Base-by-base conservation (phyloP, 345 rosid species). In the Rhizophora apiculata region DNA sequence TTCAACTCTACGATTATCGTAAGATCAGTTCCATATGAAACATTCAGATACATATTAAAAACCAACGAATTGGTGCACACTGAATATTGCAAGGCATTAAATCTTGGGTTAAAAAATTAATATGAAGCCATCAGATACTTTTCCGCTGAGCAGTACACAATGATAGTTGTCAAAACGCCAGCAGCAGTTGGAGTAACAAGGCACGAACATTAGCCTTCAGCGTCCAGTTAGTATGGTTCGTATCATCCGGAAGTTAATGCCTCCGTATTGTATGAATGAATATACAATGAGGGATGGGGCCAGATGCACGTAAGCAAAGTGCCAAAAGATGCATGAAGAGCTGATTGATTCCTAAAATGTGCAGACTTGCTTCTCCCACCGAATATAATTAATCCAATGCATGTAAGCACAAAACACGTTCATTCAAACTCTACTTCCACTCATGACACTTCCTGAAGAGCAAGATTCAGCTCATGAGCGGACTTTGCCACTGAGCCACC, bases 401-500 rank as follows among this genome's bases (percentile, higher is more conserved):
- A 62, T 21, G 63, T 27, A 37, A 63, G 48, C 68, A 59, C 73
- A 65, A 64, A 54, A 63, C 36, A 51, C 18, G 49, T 64, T 63
- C 22, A 49, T 70, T 67, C 19, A 19, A 74, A 70, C 64, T n/a
- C 60, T 74, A 21, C 18, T 22, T 48, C 29, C 20, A 61, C 68
- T 81, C 80, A 83, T 39, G 89, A 92, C 59, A 80, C 83, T 73
- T 91, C 96, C 81, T 92, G 89, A 66, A 95, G 78, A 58, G 96
- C 93, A 30, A 95, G 79, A 81, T 74, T 90, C 74, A 95, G 82
- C 81, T 95, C 99, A 74, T 88, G 88, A 16, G 89, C 93, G 30
- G 87, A 81, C 76, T 95, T 95, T 27, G 92, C 89, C 68, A 92
- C 96, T 56, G 87, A 86, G n/a, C 96, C 97, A 18, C 93, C 97